Conservation (phyloP, 2,329 filamentous ascomycete species). For the Colletotrichum spaethianum region DNA sequence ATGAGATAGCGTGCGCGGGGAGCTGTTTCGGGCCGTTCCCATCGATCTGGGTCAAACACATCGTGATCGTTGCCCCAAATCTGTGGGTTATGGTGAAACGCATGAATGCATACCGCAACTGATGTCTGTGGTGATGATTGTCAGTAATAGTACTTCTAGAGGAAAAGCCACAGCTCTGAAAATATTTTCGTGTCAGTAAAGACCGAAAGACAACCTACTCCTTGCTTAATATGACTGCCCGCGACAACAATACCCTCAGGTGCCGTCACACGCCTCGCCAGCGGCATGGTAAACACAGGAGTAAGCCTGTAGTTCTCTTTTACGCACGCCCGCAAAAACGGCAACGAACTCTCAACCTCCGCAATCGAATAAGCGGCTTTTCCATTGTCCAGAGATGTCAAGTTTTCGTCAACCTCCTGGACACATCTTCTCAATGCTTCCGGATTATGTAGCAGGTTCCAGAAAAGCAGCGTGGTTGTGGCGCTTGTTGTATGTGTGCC, state of each 20-base stretch:
- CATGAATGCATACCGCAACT: slow-evolving; percentile 29
- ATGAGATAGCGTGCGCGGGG: slow-evolving; percentile 19
- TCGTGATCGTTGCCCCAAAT: slow-evolving; percentile 26
- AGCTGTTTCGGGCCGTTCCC: slow-evolving; percentile 18
- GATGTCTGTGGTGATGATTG: background rate
- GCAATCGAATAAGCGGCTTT: slow-evolving; percentile 17
- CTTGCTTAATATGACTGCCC: slow-evolving; percentile 24
- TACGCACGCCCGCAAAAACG: slow-evolving; percentile 14
- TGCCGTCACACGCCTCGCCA: slow-evolving; percentile 24
- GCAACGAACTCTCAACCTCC: slow-evolving; percentile 9
- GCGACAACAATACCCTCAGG: slow-evolving; percentile 18
- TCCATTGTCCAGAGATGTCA: slow-evolving; percentile 2
- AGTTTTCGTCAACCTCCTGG: background rate
- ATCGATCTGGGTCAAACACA: slow-evolving; percentile 8
- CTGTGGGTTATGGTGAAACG: slow-evolving; percentile 21
- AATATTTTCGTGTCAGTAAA: too few species aligned
- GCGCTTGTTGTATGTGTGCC: slow-evolving; percentile 30
- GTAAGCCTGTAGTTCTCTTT: slow-evolving; percentile 29
- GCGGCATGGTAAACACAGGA: slow-evolving; percentile 30
- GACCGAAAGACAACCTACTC: too few species aligned
- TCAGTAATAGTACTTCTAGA: background rate
- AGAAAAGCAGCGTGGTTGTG: slow-evolving; percentile 6
- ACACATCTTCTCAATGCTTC: background rate
- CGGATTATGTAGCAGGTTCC: slow-evolving; percentile 27
- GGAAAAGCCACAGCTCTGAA: too few species aligned